Conservation (phyloP, 345 rosid genomes). For the Brassica cretica region DNA sequence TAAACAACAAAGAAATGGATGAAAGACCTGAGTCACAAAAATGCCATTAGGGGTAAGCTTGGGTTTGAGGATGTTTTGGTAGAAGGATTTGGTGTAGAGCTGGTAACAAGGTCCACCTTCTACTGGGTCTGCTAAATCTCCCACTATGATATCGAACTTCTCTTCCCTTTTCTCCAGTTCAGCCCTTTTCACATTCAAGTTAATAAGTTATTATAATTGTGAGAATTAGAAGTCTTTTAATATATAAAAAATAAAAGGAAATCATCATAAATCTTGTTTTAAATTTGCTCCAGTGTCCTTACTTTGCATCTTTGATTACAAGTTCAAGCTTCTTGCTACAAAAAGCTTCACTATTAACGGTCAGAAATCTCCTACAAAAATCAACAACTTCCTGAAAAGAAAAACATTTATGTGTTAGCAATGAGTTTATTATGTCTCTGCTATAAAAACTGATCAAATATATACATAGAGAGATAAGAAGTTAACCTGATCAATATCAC, state of each 20-base stretch:
- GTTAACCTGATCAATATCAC: conserved; percentile 86
- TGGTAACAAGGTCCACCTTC: conserved; percentile 99
- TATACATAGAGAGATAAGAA: neutral
- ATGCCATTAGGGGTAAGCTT: conserved; percentile 76
- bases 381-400: conserved; percentile 80
- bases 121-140: conserved; percentile 95
- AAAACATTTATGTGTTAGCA: conserved; percentile 1
- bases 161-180: conserved; percentile 73
- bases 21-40: conserved; percentile 81
- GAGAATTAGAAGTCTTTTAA: neutral
- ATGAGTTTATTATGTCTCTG: neutral
- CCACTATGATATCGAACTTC: conserved; percentile 84
- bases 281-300: conserved; percentile 9
- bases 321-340: conserved; percentile 70
- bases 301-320: conserved; percentile 89
- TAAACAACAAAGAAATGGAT: neutral
- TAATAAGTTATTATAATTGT: neutral
- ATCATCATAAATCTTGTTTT: neutral
- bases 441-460: neutral
- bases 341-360: conserved; percentile 80
- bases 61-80: conserved; percentile 72
- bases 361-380: conserved; percentile 68
- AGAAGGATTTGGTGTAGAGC: conserved; percentile 93
- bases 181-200: conserved; percentile 50
- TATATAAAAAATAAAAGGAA: neutral